Percentiles rank a stretch among this genome's conserved stretches.
Evolutionary conservation across 2,329 filamentous ascomycete genomes (phyloP).

Genomic region (Penicillium vulpinum): DNA sequence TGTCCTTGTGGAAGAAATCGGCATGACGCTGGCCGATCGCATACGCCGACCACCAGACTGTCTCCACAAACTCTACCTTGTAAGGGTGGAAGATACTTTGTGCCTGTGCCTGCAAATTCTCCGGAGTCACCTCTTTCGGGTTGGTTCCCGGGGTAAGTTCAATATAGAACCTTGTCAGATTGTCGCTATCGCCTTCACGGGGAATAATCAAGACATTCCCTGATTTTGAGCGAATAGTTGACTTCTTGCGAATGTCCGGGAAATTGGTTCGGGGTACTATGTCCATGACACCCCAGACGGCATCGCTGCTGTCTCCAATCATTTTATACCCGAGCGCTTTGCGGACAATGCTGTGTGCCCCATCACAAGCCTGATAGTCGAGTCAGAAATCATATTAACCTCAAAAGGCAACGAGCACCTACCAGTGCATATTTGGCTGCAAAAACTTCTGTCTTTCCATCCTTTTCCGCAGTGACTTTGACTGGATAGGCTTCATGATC

Average conservation of each 20-base stretch:
- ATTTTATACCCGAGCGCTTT: conserved; percentile 51
- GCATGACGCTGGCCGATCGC: conserved; percentile 71
- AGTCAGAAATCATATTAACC: not conserved
- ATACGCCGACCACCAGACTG: conserved; percentile 70
- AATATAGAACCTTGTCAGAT: conserved; percentile 63
- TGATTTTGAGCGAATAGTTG: conserved; percentile 47
- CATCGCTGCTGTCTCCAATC: conserved; percentile 59
- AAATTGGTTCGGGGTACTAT: conserved; percentile 52
- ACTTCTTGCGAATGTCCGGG: conserved; percentile 54
- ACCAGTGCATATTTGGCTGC: conserved; percentile 56
- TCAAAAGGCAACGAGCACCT: conserved; percentile 23
- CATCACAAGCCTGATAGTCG: conserved; percentile 47
- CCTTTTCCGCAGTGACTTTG: conserved; percentile 45
- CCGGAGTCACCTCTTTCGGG: conserved; percentile 54
- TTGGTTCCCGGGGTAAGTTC: conserved; percentile 55
- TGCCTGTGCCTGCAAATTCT: conserved; percentile 56
- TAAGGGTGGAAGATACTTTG: conserved; percentile 58
- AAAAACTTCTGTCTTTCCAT: conserved; percentile 44
- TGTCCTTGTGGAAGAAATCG: conserved; percentile 64
- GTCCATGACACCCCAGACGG: conserved; percentile 60
- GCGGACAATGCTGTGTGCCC: conserved; percentile 46
- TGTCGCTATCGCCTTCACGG: conserved; percentile 55
- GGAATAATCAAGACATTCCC: conserved; percentile 55
- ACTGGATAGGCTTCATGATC: conserved; percentile 48
- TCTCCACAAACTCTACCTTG: conserved; percentile 54